Evolutionary conservation across 1,284 basidiomycete species (phyloP).

Genomic region (Microbotryum silenes-acaulis): DNA sequence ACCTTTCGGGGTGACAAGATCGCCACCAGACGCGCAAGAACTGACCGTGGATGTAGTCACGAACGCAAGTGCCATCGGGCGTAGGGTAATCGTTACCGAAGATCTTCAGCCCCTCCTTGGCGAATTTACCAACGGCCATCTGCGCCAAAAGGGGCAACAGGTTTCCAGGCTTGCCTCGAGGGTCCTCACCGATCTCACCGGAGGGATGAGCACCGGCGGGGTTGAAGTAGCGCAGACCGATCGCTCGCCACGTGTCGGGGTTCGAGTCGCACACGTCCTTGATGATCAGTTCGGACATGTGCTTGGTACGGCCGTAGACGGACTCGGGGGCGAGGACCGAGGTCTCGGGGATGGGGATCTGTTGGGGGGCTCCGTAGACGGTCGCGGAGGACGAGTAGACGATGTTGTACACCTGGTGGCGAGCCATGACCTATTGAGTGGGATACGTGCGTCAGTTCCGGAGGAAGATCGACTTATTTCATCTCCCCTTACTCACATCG

Average conservation of each 20-base stretch:
- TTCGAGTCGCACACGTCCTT: constrained; percentile 79
- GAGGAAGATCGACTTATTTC: not conserved
- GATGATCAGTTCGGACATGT: constrained; percentile 86
- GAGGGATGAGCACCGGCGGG: constrained; percentile 70
- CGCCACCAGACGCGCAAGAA: not conserved
- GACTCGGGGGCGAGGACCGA: constrained; percentile 83
- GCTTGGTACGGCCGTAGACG: constrained; percentile 91
- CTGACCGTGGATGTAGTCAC: constrained; percentile 81
- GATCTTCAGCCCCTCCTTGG: constrained; percentile 72
- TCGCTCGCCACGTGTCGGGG: constrained; percentile 62
- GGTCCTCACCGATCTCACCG: constrained; percentile 92
- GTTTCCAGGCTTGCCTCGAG: constrained; percentile 88
- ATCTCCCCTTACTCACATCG: constrained; percentile 40
- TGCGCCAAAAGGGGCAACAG: constrained; percentile 88
- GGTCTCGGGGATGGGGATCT: constrained; percentile 89
- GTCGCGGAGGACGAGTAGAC: constrained; percentile 98
- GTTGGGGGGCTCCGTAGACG: constrained; percentile 92
- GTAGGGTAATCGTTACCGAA: constrained; percentile 99
- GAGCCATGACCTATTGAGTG: constrained; percentile 62
- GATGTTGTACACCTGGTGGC: constrained; percentile 71
- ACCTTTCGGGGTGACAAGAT: not conserved
- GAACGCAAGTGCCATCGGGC: constrained; percentile 88
- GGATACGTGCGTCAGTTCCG: not conserved
- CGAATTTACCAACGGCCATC: constrained; percentile 86
- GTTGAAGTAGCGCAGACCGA: constrained; percentile 93